A percentile compares a stretch with the other conserved stretches of the same genome.
Evolutionary conservation across 305 asterid species (phyloP).

Genomic region (Fraxinus albicans): DNA sequence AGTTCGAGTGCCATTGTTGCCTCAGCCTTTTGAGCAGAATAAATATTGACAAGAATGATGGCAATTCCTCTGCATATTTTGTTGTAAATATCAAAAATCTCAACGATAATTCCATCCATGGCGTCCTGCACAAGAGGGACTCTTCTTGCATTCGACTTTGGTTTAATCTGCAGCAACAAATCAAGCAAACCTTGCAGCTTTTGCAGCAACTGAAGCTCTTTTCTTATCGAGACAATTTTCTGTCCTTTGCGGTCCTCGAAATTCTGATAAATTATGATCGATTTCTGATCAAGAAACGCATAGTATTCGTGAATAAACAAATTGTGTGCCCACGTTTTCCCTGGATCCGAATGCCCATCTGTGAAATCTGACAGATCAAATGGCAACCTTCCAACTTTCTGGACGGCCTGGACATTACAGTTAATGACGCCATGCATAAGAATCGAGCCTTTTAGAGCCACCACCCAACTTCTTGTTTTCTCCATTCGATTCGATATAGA

Average conservation of each 20-base stretch:
- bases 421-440: conserved; percentile 62
- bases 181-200: conserved; percentile 56
- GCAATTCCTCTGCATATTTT: conserved; percentile 61
- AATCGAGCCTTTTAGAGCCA: conserved; percentile 64
- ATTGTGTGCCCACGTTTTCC: conserved; percentile 43
- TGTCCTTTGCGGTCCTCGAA: conserved; percentile 19
- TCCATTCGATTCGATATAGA: conserved; percentile 57
- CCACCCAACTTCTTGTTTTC: conserved; percentile 58
- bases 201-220: conserved; percentile 46
- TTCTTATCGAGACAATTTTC: conserved; percentile 20
- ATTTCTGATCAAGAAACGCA: conserved; percentile 70
- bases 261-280: conserved; percentile 34
- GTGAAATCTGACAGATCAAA: conserved; percentile 67
- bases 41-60: conserved; percentile 48
- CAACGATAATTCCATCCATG: conserved; percentile 62
- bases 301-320: conserved; percentile 64
- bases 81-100: conserved; percentile 58
- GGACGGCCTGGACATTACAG: conserved; percentile 33
- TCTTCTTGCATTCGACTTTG: conserved; percentile 34
- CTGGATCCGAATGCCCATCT: conserved; percentile 36
- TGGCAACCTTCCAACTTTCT: conserved; percentile 62
- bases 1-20: conserved; percentile 50
- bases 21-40: conserved; percentile 47
- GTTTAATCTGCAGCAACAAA: conserved; percentile 55
- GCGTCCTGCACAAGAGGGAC: conserved; percentile 55